phyloP scores from a whole-genome alignment of 352 stramenopile genomes.

The Pythium rishiriense region DNA sequence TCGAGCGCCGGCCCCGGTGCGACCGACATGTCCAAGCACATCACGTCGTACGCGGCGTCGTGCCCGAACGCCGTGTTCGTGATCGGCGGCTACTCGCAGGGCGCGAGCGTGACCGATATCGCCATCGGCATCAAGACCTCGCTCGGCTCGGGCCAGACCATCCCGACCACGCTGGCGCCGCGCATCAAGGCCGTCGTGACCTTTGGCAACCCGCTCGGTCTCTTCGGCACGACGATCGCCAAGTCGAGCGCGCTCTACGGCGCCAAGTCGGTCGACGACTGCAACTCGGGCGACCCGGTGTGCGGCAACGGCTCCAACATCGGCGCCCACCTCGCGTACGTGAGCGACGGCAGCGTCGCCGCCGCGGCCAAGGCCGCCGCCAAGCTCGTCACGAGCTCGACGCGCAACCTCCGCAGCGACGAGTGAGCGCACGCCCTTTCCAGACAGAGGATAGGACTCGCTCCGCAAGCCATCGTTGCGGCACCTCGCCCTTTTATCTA shows the following conservation, averaged over 20 bases:
- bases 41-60: conserved; percentile 26
- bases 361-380: neutral
- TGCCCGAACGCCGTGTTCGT: conserved; percentile 29
- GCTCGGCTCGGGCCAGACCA: conserved; percentile 21
- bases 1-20: conserved; percentile 30
- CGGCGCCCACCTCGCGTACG: conserved; percentile 6
- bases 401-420: neutral
- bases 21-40: conserved; percentile 38
- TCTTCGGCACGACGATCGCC: conserved; percentile 12
- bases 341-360: neutral
- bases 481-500: too few species aligned
- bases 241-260: conserved; percentile 12
- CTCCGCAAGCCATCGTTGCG: too few species aligned
- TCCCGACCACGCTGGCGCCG: conserved; percentile 22
- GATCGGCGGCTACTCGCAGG: conserved; percentile 20
- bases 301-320: conserved; percentile 7
- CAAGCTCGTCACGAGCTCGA: neutral
- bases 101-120: conserved; percentile 28
- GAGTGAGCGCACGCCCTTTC: too few species aligned
- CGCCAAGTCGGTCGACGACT: conserved; percentile 13
- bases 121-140: conserved; percentile 33
- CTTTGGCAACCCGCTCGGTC: conserved; percentile 16
- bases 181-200: conserved; percentile 37
- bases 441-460: too few species aligned
- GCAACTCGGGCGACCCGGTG: conserved; percentile 15